Evolutionary conservation across 2,329 filamentous ascomycete species (phyloP).

Genomic region (Rhexocercosporidium sp.): DNA sequence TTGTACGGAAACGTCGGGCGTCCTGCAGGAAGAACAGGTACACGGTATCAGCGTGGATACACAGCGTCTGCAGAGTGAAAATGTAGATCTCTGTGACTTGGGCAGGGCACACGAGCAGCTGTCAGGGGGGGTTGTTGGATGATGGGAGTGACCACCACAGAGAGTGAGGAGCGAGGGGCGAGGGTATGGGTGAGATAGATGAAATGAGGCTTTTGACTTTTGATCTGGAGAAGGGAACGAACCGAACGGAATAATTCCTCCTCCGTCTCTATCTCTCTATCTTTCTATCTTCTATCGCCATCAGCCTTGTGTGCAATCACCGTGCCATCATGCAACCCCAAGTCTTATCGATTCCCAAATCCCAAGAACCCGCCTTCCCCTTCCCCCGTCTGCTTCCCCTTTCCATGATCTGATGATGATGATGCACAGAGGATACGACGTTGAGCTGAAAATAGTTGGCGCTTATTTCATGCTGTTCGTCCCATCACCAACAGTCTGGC

Average conservation of each 20-base stretch:
- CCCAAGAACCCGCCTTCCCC: background rate
- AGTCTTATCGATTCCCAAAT: background rate
- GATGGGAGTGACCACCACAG: background rate
- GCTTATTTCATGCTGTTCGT: background rate
- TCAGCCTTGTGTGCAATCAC: no score
- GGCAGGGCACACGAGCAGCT: background rate
- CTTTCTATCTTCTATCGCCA: background rate
- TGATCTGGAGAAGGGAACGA: background rate
- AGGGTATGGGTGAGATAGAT: background rate
- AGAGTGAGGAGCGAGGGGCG: background rate
- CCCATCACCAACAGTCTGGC: background rate
- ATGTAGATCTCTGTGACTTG: background rate
- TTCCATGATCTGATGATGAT: background rate
- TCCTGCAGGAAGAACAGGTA: background rate
- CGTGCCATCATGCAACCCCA: background rate
- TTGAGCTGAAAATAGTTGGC: conserved; percentile 9
- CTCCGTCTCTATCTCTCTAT: background rate
- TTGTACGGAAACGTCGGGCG: background rate
- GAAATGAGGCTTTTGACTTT: conserved; percentile 4
- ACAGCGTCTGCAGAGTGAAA: background rate
- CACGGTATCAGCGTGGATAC: background rate
- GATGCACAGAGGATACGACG: background rate
- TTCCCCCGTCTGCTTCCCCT: background rate
- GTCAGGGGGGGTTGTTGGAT: background rate
- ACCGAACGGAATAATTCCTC: background rate